Percentiles rank a stretch among this genome's conserved stretches.
These are phyloP conservation scores for Vaccinium corymbosum DNA, from an alignment of 148 eudicot genomes.

Conservation along the genomic window DNA sequence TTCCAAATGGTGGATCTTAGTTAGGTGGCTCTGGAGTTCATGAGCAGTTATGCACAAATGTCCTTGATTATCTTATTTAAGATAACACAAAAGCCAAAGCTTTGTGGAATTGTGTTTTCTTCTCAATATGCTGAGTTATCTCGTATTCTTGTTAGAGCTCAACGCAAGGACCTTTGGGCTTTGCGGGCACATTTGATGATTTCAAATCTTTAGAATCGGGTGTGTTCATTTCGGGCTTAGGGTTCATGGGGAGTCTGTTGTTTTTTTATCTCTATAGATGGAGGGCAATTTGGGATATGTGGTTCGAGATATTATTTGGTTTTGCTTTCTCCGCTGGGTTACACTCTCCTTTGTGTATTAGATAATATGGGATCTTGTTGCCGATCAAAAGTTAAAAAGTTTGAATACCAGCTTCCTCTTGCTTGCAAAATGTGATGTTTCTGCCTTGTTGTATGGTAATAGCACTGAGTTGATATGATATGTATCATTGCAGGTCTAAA, in stretches of 20 bases:
- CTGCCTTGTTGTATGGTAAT: not conserved
- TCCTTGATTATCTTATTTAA: not conserved
- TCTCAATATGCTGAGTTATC: not conserved
- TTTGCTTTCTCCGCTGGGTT: not conserved
- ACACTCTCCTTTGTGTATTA: not conserved
- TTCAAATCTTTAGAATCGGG: not conserved
- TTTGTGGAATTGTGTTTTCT: not conserved
- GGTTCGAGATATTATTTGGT: not conserved
- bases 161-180: not conserved
- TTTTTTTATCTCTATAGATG: not conserved
- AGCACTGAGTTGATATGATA: not conserved
- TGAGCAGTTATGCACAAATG: not conserved
- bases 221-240: not conserved
- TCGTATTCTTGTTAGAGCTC: not conserved
- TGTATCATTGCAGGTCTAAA: slow-evolving; percentile 50
- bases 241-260: not conserved
- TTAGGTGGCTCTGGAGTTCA: not conserved
- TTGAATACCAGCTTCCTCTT: not conserved
- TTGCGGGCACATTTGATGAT: not conserved
- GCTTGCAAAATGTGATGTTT: not conserved
- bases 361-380: not conserved
- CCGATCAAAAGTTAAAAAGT: not conserved
- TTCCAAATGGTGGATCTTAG: not conserved
- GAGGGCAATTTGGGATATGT: not conserved
- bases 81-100: not conserved